Percentiles rank a stretch among this genome's conserved stretches.
Evolutionary conservation across 352 stramenopile genomes (phyloP).

Genomic region (Phytophthora rubi): DNA sequence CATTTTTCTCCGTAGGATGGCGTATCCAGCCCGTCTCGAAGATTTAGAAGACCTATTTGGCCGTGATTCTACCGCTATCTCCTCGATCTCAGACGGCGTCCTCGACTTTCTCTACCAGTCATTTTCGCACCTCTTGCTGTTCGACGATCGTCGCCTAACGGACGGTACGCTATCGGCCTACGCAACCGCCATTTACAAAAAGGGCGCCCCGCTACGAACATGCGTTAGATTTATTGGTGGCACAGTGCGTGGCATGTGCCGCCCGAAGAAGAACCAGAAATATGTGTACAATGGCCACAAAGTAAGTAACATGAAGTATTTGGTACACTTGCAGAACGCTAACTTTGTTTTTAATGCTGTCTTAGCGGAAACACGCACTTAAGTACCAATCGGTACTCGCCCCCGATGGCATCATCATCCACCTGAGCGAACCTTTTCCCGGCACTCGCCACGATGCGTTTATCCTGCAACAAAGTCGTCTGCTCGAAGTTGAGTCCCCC

Average conservation of each 20-base stretch:
- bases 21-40: constrained; percentile 14
- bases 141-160: not conserved
- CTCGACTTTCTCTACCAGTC: constrained; percentile 6
- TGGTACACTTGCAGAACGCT: not conserved
- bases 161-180: not conserved
- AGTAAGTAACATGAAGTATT: not conserved
- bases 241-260: constrained; percentile 7
- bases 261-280: constrained; percentile 14
- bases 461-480: too few relatives aligned
- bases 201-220: not conserved
- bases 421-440: too few relatives aligned
- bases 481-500: too few relatives aligned
- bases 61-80: not conserved
- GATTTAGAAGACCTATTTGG: constrained; percentile 13
- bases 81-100: constrained; percentile 9
- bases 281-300: constrained; percentile 18
- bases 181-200: not conserved
- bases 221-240: constrained; percentile 17
- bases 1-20: constrained; percentile 14
- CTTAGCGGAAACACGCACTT: too few relatives aligned
- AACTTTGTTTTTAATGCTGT: too few relatives aligned
- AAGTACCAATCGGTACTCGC: too few relatives aligned
- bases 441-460: too few relatives aligned
- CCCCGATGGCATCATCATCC: too few relatives aligned
- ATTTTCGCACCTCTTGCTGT: constrained; percentile 2